Conservation (phyloP, 768 basidiomycete species). For the Galerina marginata region DNA sequence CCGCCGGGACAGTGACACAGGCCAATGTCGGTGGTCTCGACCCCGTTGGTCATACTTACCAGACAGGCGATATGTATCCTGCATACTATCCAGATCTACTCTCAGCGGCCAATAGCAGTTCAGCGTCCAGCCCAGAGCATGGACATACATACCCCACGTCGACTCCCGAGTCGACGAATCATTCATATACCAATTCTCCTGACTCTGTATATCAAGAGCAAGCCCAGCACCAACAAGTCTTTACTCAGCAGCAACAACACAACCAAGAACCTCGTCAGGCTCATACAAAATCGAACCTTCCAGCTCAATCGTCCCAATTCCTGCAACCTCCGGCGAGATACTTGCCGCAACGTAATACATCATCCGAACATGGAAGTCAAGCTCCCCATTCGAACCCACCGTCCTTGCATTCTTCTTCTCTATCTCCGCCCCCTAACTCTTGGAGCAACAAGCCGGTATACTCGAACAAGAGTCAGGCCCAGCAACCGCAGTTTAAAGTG, state of each 20-base stretch:
- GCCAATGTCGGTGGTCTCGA: conserved; percentile 18
- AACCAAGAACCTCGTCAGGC: conserved; percentile 13
- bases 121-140: conserved; percentile 27
- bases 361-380: conserved; percentile 14
- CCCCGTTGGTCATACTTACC: conserved; percentile 13
- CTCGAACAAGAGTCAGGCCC: conserved; percentile 1
- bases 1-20: conserved; percentile 26
- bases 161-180: conserved; percentile 30
- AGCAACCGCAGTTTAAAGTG: background rate
- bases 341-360: conserved; percentile 11
- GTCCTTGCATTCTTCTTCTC: conserved; percentile 16
- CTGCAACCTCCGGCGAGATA: conserved; percentile 17
- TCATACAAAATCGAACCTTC: conserved; percentile 11
- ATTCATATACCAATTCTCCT: conserved; percentile 34
- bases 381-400: conserved; percentile 12
- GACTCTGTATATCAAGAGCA: conserved; percentile 35
- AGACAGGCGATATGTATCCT: conserved; percentile 24
- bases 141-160: conserved; percentile 20
- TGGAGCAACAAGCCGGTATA: conserved; percentile 17
- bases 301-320: conserved; percentile 17
- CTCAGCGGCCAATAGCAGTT: conserved; percentile 20
- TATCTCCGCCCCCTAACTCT: conserved; percentile 19
- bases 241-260: conserved; percentile 17
- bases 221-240: conserved; percentile 15
- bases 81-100: conserved; percentile 26